A percentile compares a stretch with the other conserved stretches of the same genome.
phyloP scores from a whole-genome alignment of 2,329 filamentous ascomycete species.

The Fusarium anthophilum region DNA sequence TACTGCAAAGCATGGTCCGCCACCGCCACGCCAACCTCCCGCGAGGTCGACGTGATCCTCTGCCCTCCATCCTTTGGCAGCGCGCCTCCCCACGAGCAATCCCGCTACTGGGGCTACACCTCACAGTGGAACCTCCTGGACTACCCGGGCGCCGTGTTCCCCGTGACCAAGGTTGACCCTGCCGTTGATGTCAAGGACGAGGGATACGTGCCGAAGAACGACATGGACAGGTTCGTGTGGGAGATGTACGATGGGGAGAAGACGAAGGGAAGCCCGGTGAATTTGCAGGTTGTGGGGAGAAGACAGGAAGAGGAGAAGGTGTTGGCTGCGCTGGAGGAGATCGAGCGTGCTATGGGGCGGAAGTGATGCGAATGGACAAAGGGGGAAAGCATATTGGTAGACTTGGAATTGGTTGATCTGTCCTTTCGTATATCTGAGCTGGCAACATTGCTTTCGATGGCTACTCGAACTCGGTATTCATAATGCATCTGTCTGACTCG shows the following conservation, averaged over 20 bases:
- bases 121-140: constrained; percentile 75
- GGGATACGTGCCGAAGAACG: constrained; percentile 42
- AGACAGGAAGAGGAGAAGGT: constrained; percentile 46
- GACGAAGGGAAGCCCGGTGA: constrained; percentile 39
- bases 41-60: constrained; percentile 67
- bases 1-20: constrained; percentile 52
- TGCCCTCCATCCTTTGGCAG: constrained; percentile 66
- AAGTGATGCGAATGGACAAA: constrained; percentile 3
- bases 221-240: constrained; percentile 42
- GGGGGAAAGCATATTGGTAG: background rate
- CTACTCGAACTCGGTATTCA: background rate
- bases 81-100: constrained; percentile 53
- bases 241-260: constrained; percentile 43
- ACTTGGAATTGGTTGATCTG: background rate
- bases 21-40: constrained; percentile 41
- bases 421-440: background rate
- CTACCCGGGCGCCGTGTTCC: constrained; percentile 71
- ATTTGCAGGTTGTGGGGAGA: constrained; percentile 42
- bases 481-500: background rate
- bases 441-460: background rate
- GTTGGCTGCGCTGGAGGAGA: constrained; percentile 38
- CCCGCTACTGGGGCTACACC: constrained; percentile 70
- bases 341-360: constrained; percentile 39
- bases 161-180: constrained; percentile 52
- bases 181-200: constrained; percentile 37